Evolutionary conservation across 192 early-diverging fungal species (phyloP).

Genomic region (Backusella macrospora): DNA sequence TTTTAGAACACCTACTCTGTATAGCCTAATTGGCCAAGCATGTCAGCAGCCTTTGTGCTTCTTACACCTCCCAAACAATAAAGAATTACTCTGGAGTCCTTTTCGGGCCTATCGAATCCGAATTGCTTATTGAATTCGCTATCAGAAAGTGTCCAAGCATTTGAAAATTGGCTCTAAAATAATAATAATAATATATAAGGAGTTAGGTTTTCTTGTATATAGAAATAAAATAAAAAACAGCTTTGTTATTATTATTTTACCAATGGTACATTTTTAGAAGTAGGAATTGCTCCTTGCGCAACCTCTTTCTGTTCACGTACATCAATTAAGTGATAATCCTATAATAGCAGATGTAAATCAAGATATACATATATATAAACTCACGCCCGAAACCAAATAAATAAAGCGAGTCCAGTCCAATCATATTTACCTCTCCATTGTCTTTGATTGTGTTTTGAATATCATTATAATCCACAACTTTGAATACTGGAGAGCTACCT

Average conservation of each 20-base stretch:
- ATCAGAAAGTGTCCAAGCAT: constrained; percentile 27
- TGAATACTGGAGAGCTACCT: background rate
- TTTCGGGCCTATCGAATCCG: constrained; percentile 61
- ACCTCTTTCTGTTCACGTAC: constrained; percentile 70
- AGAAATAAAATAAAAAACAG: constrained; percentile 29
- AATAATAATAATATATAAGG: constrained; percentile 1
- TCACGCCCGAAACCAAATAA: too few relatives aligned
- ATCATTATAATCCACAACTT: constrained; percentile 27
- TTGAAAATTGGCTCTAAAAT: constrained; percentile 34
- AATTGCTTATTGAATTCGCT: constrained; percentile 35
- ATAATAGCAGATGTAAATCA: background rate
- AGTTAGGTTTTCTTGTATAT: constrained; percentile 2
- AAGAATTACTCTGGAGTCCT: constrained; percentile 56
- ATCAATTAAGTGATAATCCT: constrained; percentile 63
- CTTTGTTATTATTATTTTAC: constrained; percentile 38
- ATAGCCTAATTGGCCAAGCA: constrained; percentile 57
- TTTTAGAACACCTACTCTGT: constrained; percentile 37
- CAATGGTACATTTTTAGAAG: constrained; percentile 67
- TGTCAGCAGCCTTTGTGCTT: constrained; percentile 63
- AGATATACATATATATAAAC: background rate
- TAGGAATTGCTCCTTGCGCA: constrained; percentile 63
- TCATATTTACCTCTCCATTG: constrained; percentile 19
- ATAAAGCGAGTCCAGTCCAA: too few relatives aligned
- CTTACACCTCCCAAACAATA: constrained; percentile 73
- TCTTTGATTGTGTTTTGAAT: constrained; percentile 23